Evolutionary conservation across 805 yeast genomes (phyloP).

Genomic region (Sugiyamaella boreocaroliniensis): DNA sequence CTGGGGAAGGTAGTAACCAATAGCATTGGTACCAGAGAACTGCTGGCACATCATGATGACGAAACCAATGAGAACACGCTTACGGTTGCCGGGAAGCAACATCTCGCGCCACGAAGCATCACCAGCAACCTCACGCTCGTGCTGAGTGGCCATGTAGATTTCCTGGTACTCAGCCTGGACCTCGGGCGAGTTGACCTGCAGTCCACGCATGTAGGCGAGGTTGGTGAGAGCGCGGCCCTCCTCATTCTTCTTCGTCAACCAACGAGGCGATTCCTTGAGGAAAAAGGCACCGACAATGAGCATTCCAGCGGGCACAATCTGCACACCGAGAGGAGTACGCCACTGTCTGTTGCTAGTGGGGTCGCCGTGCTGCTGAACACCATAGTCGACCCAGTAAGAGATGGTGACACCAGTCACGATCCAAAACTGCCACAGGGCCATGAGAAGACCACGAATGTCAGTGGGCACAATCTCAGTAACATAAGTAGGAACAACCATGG

Average conservation of each 20-base stretch:
- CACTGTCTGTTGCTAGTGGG: constrained; percentile 37
- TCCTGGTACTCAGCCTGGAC: constrained; percentile 46
- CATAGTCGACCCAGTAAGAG: constrained; percentile 43
- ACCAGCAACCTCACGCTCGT: constrained; percentile 31
- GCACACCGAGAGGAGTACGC: constrained; percentile 57
- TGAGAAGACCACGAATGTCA: constrained; percentile 27
- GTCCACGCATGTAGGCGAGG: constrained; percentile 39
- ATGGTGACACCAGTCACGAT: constrained; percentile 28
- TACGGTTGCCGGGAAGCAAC: constrained; percentile 7
- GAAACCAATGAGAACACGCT: constrained; percentile 7
- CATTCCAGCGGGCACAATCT: constrained; percentile 51
- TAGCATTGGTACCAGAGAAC: constrained; percentile 19
- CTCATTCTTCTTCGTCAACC: constrained; percentile 43
- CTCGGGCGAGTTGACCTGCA: constrained; percentile 44
- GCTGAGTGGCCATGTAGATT: constrained; percentile 41
- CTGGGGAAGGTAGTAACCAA: constrained; percentile 47
- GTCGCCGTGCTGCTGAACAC: constrained; percentile 40
- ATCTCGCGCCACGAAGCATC: constrained; percentile 17
- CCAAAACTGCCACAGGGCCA: constrained; percentile 29
- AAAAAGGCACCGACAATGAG: constrained; percentile 37
- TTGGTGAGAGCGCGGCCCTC: constrained; percentile 41
- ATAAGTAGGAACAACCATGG: constrained; percentile 47
- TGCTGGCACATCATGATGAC: constrained; percentile 33
- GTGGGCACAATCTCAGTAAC: constrained; percentile 40
- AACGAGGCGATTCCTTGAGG: constrained; percentile 38